Percentiles rank a stretch among this genome's conserved stretches.
Conservation (phyloP, 164 flowering plant species). For the Tetracentron sinense region DNA sequence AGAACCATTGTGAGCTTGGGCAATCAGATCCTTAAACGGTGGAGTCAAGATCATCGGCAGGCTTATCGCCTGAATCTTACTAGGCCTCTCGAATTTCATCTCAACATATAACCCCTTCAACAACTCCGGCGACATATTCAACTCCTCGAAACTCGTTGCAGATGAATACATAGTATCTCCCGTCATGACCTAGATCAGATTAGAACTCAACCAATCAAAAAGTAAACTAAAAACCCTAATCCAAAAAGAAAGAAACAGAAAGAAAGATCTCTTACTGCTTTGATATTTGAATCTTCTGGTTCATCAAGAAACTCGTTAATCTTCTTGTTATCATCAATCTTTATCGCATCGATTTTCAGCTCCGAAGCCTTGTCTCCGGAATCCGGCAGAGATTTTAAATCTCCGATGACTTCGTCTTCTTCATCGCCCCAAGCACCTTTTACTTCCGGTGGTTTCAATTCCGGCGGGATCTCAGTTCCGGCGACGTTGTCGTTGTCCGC, state of each 20-base stretch:
- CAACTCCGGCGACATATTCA: constrained; percentile 68
- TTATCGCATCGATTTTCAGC: constrained; percentile 13
- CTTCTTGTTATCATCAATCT: constrained; percentile 31
- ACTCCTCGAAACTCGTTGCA: constrained; percentile 73
- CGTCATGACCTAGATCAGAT: constrained; percentile 47
- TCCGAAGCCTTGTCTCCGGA: constrained; percentile 4
- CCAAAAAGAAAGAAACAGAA: no score
- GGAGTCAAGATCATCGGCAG: constrained; percentile 94
- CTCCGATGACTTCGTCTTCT: constrained; percentile 1
- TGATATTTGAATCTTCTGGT: constrained; percentile 58
- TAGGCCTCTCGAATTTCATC: constrained; percentile 80
- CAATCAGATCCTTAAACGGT: constrained; percentile 70
- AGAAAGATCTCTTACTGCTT: constrained; percentile 38
- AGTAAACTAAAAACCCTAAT: background rate
- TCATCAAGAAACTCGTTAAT: constrained; percentile 39
- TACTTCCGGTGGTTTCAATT: constrained; percentile 1
- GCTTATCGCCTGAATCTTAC: constrained; percentile 84
- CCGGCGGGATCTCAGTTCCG: background rate
- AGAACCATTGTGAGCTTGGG: constrained; percentile 97
- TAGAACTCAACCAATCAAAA: background rate
- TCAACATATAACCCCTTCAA: constrained; percentile 78
- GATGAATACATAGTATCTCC: constrained; percentile 81
- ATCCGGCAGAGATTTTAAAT: no score
- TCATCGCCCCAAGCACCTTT: constrained; percentile 28
- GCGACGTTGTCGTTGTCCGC: constrained; percentile 1